A percentile compares a stretch with the other conserved stretches of the same genome.
Evolutionary conservation across 495 filamentous ascomycete species (phyloP).

Genomic region (Glarea lozoyensis): DNA sequence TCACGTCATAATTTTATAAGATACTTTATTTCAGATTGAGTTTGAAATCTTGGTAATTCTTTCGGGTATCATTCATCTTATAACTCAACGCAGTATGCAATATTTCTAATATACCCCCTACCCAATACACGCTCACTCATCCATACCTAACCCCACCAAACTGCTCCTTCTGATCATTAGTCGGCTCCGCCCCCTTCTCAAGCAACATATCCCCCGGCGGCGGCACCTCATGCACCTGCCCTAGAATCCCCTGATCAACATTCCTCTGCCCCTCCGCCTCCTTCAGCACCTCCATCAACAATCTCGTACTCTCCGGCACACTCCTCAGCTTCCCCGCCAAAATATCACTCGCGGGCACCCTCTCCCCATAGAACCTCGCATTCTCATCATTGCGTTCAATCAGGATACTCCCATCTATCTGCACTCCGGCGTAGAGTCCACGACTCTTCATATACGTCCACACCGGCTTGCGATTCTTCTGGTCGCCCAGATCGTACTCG

Average conservation of each 20-base stretch:
- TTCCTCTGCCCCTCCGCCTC: conserved; percentile 13
- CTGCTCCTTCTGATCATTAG: conserved; percentile 5
- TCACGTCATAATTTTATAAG: no score
- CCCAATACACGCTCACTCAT: no score
- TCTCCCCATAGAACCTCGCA: conserved; percentile 61
- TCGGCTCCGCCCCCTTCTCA: conserved; percentile 16
- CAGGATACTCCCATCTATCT: conserved; percentile 70
- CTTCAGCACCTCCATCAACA: conserved; percentile 16
- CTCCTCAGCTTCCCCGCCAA: conserved; percentile 50
- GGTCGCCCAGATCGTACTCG: conserved; percentile 41
- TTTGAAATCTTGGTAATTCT: no score
- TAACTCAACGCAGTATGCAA: no score
- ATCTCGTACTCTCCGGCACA: conserved; percentile 12
- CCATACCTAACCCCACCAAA: no score
- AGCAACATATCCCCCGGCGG: conserved; percentile 66
- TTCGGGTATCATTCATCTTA: no score
- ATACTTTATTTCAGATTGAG: no score
- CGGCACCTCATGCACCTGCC: conserved; percentile 39
- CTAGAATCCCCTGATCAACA: conserved; percentile 32
- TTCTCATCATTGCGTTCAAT: conserved; percentile 77
- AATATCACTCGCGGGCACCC: conserved; percentile 55
- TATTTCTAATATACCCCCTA: no score
- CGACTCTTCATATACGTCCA: conserved; percentile 79
- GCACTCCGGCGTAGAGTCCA: conserved; percentile 69
- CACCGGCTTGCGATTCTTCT: conserved; percentile 39